Evolutionary conservation across 352 stramenopile species (phyloP).

Genomic region (Thraustochytrium sp.): DNA sequence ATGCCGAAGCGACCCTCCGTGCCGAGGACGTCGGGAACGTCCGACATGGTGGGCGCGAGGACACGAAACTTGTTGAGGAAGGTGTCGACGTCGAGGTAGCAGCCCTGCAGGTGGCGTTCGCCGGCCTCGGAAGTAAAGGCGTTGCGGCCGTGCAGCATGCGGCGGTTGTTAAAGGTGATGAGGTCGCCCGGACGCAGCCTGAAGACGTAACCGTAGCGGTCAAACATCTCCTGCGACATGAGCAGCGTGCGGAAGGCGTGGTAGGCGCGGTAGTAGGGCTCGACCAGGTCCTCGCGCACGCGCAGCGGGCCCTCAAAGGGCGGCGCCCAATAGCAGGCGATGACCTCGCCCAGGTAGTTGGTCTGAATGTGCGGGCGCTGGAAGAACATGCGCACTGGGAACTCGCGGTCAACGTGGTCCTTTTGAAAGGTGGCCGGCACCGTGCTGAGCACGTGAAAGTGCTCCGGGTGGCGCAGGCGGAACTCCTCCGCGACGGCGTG

Average conservation of each 20-base stretch:
- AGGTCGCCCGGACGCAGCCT: slow-evolving; percentile 63
- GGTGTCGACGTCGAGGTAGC: slow-evolving; percentile 70
- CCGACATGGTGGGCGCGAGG: neutral
- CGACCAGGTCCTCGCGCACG: slow-evolving; percentile 58
- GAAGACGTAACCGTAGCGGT: slow-evolving; percentile 56
- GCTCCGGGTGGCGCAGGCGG: slow-evolving; percentile 55
- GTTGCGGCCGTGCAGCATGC: slow-evolving; percentile 71
- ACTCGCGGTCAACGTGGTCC: slow-evolving; percentile 72
- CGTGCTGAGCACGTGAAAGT: slow-evolving; percentile 61
- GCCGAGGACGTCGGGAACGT: neutral
- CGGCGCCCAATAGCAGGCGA: slow-evolving; percentile 84
- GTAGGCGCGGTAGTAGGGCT: slow-evolving; percentile 65
- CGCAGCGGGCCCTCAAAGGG: slow-evolving; percentile 85
- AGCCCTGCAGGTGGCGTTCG: slow-evolving; percentile 67
- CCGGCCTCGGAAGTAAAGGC: slow-evolving; percentile 57
- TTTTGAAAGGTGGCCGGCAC: slow-evolving; percentile 87
- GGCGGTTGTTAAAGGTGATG: slow-evolving; percentile 75
- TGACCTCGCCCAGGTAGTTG: slow-evolving; percentile 57
- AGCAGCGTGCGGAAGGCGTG: slow-evolving; percentile 59
- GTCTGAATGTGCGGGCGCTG: slow-evolving; percentile 78
- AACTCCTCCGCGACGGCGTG: slow-evolving; percentile 66
- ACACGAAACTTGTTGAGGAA: slow-evolving; percentile 39
- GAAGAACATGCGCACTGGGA: slow-evolving; percentile 82
- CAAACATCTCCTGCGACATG: slow-evolving; percentile 44
- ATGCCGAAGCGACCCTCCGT: slow-evolving; percentile 5